Evolutionary conservation across 352 stramenopile species (phyloP).

Genomic region (Pythium brachiatum): DNA sequence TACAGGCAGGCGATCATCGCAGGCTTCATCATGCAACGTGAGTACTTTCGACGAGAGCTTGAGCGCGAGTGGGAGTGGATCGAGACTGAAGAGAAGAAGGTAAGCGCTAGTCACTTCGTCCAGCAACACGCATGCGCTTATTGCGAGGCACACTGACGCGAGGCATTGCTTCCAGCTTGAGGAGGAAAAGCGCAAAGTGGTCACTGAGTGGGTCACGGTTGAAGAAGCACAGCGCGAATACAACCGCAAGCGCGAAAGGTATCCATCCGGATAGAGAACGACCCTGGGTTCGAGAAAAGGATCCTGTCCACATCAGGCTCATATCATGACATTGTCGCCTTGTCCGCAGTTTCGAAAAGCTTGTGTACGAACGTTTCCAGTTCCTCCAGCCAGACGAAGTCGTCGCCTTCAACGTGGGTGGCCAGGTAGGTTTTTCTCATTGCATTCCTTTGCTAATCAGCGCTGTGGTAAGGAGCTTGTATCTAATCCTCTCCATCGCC

Average conservation of each 20-base stretch:
- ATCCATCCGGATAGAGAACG: too few relatives aligned
- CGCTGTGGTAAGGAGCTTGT: too few relatives aligned
- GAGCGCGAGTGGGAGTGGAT: constrained; percentile 63
- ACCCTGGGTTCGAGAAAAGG: too few relatives aligned
- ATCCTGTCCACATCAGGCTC: not conserved
- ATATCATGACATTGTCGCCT: not conserved
- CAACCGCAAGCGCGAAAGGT: constrained; percentile 59
- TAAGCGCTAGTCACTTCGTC: too few relatives aligned
- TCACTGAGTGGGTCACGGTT: constrained; percentile 63
- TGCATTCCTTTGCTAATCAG: too few relatives aligned
- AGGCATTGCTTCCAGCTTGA: constrained; percentile 43
- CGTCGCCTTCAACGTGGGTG: constrained; percentile 71
- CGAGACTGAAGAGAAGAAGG: constrained; percentile 61
- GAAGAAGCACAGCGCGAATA: constrained; percentile 68
- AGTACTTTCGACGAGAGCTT: constrained; percentile 50
- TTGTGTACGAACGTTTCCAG: constrained; percentile 48
- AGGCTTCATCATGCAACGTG: constrained; percentile 34
- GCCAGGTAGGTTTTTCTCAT: constrained; percentile 28
- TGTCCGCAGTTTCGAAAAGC: constrained; percentile 52
- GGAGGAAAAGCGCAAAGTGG: constrained; percentile 74
- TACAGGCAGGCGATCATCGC: not conserved
- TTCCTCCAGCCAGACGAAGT: constrained; percentile 51
- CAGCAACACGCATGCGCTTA: too few relatives aligned
- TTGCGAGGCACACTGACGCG: too few relatives aligned
- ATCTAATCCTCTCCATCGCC: too few relatives aligned